Evolutionary conservation across 352 stramenopile genomes (phyloP), one percentile per base, ranked within the genome.

Genomic region (Globisporangium mamillatum): DNA sequence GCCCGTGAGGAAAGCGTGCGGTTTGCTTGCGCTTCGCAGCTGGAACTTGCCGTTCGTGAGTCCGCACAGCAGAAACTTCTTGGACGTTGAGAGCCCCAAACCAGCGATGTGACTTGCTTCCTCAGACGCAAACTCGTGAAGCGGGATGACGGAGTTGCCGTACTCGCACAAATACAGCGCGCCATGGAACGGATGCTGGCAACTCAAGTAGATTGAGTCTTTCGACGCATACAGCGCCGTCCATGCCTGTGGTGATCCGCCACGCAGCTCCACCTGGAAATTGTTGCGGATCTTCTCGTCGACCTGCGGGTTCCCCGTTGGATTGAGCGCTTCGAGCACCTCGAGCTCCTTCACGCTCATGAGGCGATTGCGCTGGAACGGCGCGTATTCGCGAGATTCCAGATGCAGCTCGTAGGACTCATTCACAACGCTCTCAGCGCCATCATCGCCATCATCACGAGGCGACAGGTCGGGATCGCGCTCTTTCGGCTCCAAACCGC

Each of bases 1-100:
- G 48, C 86, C 81, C 7, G 73, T 88, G 38, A 92, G 76, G 46
- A 90, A 97, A 4, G 85, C 82, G 55, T 84, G 72, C 4, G 89
- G 89, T 53, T 77, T 67, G 2, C 44, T 52, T 2, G 62, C 61
- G 4, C 77, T 81, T 18, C 91, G 88, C 20, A 97, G 50, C 38
- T 93, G 85, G 56, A 97, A 90, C 52, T 86, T 89, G 62, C 91
- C 91, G 60, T 96, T 95, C 2, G 78, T 78, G 56, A 91, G 73
- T 1, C 88, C 86, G 36, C 80, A 91, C 8, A 97, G 60, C 44
- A 97, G 54, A 59, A 95, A 96, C 29, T 84, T 76, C 8, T 83
- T 66, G 14, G 79, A 90, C 20, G 69, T 60, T 29, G 83, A 92
- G 18, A 81, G 63, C 20, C 70, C 61, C 18, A 94, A 63, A 8